A percentile compares a stretch with the other conserved stretches of the same genome.
Evolutionary conservation across 2,329 filamentous ascomycete species (phyloP).

Genomic region (Penicillium fuscoglaucum): DNA sequence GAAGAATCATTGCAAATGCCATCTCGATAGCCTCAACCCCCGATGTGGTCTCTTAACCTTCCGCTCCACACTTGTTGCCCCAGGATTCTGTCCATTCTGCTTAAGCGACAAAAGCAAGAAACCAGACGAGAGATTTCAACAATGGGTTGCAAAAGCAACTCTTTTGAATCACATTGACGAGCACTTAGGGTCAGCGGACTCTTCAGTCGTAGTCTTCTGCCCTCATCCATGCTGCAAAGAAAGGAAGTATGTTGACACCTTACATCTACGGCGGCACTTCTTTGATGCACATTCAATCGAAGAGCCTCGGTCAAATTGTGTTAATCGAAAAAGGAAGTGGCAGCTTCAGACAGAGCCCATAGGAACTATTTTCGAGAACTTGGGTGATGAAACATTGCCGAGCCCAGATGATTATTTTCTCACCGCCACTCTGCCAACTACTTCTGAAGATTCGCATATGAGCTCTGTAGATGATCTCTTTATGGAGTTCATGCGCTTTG

Average conservation of each 20-base stretch:
- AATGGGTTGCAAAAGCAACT: constrained; percentile 17
- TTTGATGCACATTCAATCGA: background rate
- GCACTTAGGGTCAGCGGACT: background rate
- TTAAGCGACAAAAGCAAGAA: constrained; percentile 7
- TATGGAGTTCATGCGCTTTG: too few relatives aligned
- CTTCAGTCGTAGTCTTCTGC: background rate
- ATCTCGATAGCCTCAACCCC: constrained; percentile 3
- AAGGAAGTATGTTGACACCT: background rate
- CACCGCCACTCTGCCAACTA: too few relatives aligned
- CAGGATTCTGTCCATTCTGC: constrained; percentile 12
- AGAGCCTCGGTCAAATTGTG: background rate
- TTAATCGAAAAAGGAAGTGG: background rate
- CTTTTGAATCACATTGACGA: constrained; percentile 10
- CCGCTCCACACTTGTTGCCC: constrained; percentile 12
- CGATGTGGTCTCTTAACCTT: constrained; percentile 14
- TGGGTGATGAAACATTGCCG: too few relatives aligned
- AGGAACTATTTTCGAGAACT: too few relatives aligned
- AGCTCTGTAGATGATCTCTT: too few relatives aligned
- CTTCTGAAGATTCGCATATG: too few relatives aligned
- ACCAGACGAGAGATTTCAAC: constrained; percentile 12
- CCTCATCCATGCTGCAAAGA: background rate
- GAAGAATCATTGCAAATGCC: constrained; percentile 2
- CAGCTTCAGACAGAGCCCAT: background rate
- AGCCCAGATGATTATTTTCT: too few relatives aligned
- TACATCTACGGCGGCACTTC: background rate